A percentile compares a stretch with the other conserved stretches of the same genome.
Evolutionary conservation across 208 protist species (phyloP).

Genomic region (Naegleria gruberi): DNA sequence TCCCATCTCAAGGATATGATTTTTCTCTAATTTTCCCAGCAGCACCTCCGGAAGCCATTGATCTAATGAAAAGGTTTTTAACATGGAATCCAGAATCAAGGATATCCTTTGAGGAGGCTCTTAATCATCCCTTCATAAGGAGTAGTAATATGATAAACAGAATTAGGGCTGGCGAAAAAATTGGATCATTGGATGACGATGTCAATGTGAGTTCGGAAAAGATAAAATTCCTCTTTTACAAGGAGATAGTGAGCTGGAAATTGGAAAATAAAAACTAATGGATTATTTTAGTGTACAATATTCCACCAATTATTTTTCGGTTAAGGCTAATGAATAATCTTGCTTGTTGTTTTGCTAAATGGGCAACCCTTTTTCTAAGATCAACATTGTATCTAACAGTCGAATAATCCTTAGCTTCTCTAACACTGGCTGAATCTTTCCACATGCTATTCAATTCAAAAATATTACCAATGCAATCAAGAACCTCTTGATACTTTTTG

Average conservation of each 20-base stretch:
- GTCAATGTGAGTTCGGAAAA: background rate
- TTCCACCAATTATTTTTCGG: too few relatives aligned
- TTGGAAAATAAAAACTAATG: background rate
- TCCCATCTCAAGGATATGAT: slow-evolving; percentile 29
- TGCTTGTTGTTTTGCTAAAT: too few relatives aligned
- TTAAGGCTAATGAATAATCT: too few relatives aligned
- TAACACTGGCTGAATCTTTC: background rate
- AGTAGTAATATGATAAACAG: background rate
- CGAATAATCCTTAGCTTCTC: too few relatives aligned
- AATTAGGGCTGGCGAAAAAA: background rate
- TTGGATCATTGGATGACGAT: background rate
- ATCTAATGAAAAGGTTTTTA: slow-evolving; percentile 81
- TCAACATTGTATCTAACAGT: too few relatives aligned
- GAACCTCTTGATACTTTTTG: background rate
- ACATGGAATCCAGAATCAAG: slow-evolving; percentile 90
- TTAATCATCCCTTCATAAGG: slow-evolving; percentile 79
- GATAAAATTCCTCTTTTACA: background rate
- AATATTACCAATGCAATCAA: background rate
- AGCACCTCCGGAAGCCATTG: slow-evolving; percentile 77
- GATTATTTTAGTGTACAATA: too few relatives aligned
- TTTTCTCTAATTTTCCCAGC: slow-evolving; percentile 52
- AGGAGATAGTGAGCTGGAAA: background rate
- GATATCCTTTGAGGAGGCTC: slow-evolving; percentile 75
- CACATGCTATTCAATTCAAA: background rate
- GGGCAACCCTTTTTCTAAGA: too few relatives aligned